These are phyloP conservation scores for Iris macrosiphon DNA, from an alignment of 106 monocot species.

Conservation along the genomic window DNA sequence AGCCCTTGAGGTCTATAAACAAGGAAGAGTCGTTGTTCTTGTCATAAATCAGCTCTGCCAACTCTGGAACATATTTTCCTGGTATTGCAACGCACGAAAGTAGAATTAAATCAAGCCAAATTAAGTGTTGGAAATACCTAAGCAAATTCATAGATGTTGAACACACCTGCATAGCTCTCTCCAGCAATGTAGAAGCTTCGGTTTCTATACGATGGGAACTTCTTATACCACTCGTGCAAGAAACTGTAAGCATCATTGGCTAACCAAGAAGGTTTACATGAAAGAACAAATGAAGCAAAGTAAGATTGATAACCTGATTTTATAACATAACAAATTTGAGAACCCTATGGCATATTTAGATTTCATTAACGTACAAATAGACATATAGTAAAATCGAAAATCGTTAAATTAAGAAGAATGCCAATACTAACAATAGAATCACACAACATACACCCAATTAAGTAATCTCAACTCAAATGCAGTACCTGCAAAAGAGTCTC, in stretches of 20 bases:
- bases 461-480: too few relatives aligned
- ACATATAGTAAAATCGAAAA: too few relatives aligned
- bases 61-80: constrained; percentile 22
- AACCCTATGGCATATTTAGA: too few relatives aligned
- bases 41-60: constrained; percentile 20
- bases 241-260: constrained; percentile 29
- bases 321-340: too few relatives aligned
- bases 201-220: constrained; percentile 28
- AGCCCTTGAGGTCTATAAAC: constrained; percentile 23
- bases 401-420: too few relatives aligned
- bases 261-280: constrained; percentile 1
- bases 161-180: constrained; percentile 41
- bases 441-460: too few relatives aligned
- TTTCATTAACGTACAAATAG: too few relatives aligned
- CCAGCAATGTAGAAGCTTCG: constrained; percentile 36
- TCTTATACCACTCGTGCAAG: constrained; percentile 37
- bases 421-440: too few relatives aligned
- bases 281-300: too few relatives aligned
- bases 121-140: too few relatives aligned
- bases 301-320: too few relatives aligned
- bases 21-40: constrained; percentile 4
- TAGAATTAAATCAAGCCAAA: neutral
- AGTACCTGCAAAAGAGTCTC: constrained; percentile 7
- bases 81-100: neutral
- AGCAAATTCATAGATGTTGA: too few relatives aligned